phyloP scores from a whole-genome alignment of 2,329 filamentous ascomycete species.

The Ascochyta koolunga region DNA sequence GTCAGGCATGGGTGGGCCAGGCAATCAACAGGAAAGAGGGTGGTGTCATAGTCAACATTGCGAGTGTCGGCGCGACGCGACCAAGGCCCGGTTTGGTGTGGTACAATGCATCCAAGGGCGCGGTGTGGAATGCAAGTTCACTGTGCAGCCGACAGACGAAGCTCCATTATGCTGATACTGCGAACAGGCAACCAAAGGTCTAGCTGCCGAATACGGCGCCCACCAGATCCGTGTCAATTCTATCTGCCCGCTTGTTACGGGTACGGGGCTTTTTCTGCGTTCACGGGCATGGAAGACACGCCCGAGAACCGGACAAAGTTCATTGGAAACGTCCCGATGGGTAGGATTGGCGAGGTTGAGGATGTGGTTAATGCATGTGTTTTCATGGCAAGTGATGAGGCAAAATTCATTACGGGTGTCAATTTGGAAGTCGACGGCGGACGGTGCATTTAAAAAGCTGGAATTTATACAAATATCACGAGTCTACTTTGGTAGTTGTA shows the following conservation, averaged over 20 bases:
- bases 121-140: conserved; percentile 61
- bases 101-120: conserved; percentile 74
- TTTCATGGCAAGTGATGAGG: conserved; percentile 64
- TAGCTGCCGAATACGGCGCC: conserved; percentile 75
- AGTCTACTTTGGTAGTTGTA: too few relatives aligned
- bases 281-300: conserved; percentile 67
- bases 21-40: conserved; percentile 63
- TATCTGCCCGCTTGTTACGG: conserved; percentile 71
- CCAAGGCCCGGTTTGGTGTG: conserved; percentile 69
- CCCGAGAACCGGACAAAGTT: conserved; percentile 60
- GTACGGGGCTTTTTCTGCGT: conserved; percentile 66
- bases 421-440: conserved; percentile 51
- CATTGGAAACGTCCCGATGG: conserved; percentile 64
- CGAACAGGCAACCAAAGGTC: conserved; percentile 61
- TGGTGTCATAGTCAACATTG: conserved; percentile 69
- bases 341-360: conserved; percentile 64
- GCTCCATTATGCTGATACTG: neutral
- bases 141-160: neutral
- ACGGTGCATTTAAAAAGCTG: conserved; percentile 37
- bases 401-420: conserved; percentile 65
- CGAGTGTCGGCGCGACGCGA: conserved; percentile 67
- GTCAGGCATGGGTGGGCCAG: conserved; percentile 65
- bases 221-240: conserved; percentile 76
- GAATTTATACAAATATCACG: neutral
- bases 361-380: conserved; percentile 64